Conservation (phyloP, 2,329 filamentous ascomycete genomes). For the Trichoderma endophyticum region DNA sequence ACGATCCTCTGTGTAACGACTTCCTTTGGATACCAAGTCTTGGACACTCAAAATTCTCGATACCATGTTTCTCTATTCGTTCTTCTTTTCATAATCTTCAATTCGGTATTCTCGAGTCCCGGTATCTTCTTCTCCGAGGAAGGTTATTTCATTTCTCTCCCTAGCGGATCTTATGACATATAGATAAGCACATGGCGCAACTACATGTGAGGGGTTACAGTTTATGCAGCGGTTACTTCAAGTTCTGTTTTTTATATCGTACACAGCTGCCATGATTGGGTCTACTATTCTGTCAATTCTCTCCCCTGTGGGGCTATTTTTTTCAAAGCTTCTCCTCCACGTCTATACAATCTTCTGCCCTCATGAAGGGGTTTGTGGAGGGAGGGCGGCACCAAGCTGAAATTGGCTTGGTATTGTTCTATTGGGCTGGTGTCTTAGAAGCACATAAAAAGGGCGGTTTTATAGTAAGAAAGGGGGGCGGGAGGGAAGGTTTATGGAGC, state of each 20-base stretch:
- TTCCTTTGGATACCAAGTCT: constrained; percentile 19
- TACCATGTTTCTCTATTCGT: constrained; percentile 17
- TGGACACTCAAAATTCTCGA: constrained; percentile 14
- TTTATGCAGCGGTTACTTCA: constrained; percentile 27
- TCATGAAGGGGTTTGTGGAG: neutral
- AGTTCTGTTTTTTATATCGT: neutral
- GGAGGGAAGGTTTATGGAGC: neutral
- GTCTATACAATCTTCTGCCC: neutral
- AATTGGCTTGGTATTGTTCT: neutral
- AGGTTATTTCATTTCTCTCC: constrained; percentile 17
- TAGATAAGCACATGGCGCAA: constrained; percentile 11
- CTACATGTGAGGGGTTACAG: constrained; percentile 17
- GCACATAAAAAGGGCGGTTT: neutral
- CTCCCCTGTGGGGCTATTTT: neutral
- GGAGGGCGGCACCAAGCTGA: neutral
- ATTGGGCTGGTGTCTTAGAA: neutral
- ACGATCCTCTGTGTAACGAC: constrained; percentile 21
- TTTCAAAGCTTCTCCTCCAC: neutral
- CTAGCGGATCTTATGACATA: constrained; percentile 15
- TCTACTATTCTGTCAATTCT: neutral
- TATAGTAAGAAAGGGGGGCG: neutral
- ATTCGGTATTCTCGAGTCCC: constrained; percentile 13
- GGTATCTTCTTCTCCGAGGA: constrained; percentile 3
- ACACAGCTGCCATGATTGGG: constrained; percentile 10
- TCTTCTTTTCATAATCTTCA: constrained; percentile 8